Base-by-base conservation (phyloP, 2,329 filamentous ascomycete species). In the Phaeosphaeriaceae sp. region DNA sequence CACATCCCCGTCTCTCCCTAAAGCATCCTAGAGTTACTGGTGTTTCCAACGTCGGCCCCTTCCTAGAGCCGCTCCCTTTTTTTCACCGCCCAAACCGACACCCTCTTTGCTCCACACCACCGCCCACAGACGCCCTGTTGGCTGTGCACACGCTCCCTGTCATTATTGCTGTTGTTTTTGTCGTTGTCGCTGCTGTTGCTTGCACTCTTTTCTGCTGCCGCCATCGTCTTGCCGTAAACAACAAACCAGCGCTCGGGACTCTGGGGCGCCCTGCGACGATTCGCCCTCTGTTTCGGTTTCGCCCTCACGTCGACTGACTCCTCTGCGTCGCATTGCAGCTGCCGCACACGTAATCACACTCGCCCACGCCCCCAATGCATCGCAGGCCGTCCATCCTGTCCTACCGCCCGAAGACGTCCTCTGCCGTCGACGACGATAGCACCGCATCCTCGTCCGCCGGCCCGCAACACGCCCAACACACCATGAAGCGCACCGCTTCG, bases 341-440 rank as follows among this genome's bases (percentile, higher is more conserved):
- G 21, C 25, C 51, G 13, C 49, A 36, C 46, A 51, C 50, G 24
- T 27, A 48, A 53, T 54, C 51, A 51, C 60, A 62, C 31, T 7
- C 31, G 11, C 31, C 31, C 31, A 63, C 69, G 60, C 62, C 67
- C 63, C 63, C 67, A 63, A 76, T 75, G 71, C 68, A 76, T 71
- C 75, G 71, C 67, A 71, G 69, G 53, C 61, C 69, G 48, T 76
- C 74, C 24, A 67, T 73, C 58, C 71, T 77, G 64, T 67, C 74
- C 53, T 75, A 75, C 64, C 73, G 76, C 44, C 76, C 76, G 47
- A 77, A 76, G 65, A 77, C 76, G 20, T 76, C 74, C 49, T 81
- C 84, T 66, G 77, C 81, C 67, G 76, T 77, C 63, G 74, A 79
- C 74, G 69, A 78, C 63, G 65, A 77, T 54, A 57, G 65, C 44